phyloP scores from a whole-genome alignment of 2,329 filamentous ascomycete species.

The Fusarium incarnatum region DNA sequence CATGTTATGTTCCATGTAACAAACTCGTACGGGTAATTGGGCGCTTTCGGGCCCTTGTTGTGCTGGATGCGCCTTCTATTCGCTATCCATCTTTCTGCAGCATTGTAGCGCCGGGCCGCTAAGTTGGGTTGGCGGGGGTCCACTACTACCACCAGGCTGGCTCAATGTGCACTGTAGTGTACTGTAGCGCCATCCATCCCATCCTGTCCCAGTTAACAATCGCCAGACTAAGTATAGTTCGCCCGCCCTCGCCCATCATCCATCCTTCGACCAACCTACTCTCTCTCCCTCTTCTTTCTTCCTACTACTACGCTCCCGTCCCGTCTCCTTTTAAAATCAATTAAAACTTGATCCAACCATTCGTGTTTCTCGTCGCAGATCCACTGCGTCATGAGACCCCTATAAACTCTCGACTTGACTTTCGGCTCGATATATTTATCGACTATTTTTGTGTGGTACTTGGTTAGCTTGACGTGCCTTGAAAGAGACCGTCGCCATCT shows the following conservation, averaged over 20 bases:
- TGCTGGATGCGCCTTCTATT: conserved; percentile 32
- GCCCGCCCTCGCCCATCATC: conserved; percentile 40
- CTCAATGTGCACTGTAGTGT: conserved; percentile 32
- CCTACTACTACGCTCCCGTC: conserved; percentile 8
- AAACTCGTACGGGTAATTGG: conserved; percentile 43
- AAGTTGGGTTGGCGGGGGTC: conserved; percentile 25
- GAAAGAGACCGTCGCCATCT: conserved; percentile 23
- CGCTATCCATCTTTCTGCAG: conserved; percentile 36
- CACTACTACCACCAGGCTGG: conserved; percentile 46
- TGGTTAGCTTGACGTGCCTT: conserved; percentile 17
- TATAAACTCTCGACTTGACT: conserved; percentile 12
- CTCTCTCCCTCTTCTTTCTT: conserved; percentile 20
- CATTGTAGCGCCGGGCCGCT: conserved; percentile 43
- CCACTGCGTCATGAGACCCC: conserved; percentile 35
- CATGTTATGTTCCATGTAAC: conserved; percentile 19
- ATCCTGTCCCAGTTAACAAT: conserved; percentile 38
- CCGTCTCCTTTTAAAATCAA: conserved; percentile 7
- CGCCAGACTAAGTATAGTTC: conserved; percentile 42
- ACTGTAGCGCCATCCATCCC: conserved; percentile 34
- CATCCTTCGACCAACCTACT: conserved; percentile 26
- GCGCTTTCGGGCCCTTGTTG: conserved; percentile 25
- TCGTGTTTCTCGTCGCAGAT: conserved; percentile 28
- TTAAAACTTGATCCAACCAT: conserved; percentile 11
- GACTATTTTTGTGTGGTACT: background rate
- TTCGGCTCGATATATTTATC: conserved; percentile 8